Evolutionary conservation across 140 eudicot genomes (phyloP), one percentile per base, ranked within the genome.

Genomic region (Erigeron philadelphicus): DNA sequence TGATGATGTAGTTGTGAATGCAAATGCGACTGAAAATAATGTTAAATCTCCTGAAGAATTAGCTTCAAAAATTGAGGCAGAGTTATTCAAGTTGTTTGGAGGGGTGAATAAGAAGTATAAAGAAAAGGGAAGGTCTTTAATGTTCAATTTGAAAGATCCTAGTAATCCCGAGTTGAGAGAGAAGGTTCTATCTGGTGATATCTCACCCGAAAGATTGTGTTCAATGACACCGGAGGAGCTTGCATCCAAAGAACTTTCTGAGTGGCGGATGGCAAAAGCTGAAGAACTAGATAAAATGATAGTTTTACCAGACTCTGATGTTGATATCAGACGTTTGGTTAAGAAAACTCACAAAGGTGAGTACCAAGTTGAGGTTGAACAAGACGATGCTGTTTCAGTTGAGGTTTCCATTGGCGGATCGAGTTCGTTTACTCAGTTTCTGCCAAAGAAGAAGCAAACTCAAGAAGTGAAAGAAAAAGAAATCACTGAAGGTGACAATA

Each of bases 141-240:
- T 86, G 81, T 92, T 92, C 72, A 92, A 92, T 78, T 81, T 92
- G 61, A 92, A 92, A 75, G 98, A 92, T 64, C 86, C 72, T 15
- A 92, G 35, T 68, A 92, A 92, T 73, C 99, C 97, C n/a, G 97
- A 94, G 55, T 73, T 94, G 63, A 78, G 99, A 58, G 97, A 89
- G 67, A 87, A 87, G 73, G 99, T 94, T 56, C 61, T 94, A 87
- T 89, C 97, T 12, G 95, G 95, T 43, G 88, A 73, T 15, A 85
- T 94, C n/a, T 69, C 95, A 0, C 97, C 99, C 21, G 97, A 94
- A 68, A 81, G 84, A 48, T 62, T 94, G 74, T 89, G 97, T 66
- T 89, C 99, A 10, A 94, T 94, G 99, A 81, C 97, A 5, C 95
- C 97, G 31, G 99, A 94, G 50, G 99, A 94, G 72, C 95, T 94